Conservation (phyloP, 345 rosid genomes). For the Xanthoceras sorbifolium region DNA sequence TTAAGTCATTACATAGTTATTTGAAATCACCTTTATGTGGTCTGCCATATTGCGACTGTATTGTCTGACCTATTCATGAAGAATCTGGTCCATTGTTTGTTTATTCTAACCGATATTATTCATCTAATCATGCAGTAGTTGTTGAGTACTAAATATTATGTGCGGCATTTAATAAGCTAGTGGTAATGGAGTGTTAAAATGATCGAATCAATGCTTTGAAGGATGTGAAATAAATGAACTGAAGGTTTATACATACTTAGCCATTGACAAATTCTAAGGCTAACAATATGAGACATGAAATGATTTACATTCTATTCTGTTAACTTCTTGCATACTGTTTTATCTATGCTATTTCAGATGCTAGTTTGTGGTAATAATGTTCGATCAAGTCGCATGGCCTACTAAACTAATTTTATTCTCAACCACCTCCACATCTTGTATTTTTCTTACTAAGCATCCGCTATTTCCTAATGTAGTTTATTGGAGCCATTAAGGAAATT, state of each 20-base stretch:
- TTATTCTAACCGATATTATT: neutral
- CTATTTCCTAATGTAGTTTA: neutral
- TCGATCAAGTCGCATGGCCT: neutral
- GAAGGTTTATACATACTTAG: neutral
- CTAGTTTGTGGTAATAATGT: neutral
- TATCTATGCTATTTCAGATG: neutral
- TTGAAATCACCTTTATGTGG: constrained; percentile 3
- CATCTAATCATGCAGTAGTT: neutral
- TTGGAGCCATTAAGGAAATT: neutral
- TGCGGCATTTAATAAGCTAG: neutral
- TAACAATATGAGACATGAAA: neutral
- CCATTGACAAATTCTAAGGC: neutral
- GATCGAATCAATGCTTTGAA: neutral
- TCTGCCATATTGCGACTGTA: neutral
- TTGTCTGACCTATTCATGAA: neutral
- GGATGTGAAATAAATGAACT: neutral
- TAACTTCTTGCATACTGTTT: neutral
- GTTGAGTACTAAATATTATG: neutral
- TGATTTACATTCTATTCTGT: neutral
- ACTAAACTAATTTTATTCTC: neutral
- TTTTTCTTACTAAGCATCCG: neutral
- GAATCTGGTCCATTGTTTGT: neutral
- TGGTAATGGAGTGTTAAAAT: neutral
- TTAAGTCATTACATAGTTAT: constrained; percentile 5
- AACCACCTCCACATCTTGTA: neutral